Percentiles rank a stretch among this genome's conserved stretches.
phyloP scores from a whole-genome alignment of 2,329 filamentous ascomycete species.

The Fusarium concolor region DNA sequence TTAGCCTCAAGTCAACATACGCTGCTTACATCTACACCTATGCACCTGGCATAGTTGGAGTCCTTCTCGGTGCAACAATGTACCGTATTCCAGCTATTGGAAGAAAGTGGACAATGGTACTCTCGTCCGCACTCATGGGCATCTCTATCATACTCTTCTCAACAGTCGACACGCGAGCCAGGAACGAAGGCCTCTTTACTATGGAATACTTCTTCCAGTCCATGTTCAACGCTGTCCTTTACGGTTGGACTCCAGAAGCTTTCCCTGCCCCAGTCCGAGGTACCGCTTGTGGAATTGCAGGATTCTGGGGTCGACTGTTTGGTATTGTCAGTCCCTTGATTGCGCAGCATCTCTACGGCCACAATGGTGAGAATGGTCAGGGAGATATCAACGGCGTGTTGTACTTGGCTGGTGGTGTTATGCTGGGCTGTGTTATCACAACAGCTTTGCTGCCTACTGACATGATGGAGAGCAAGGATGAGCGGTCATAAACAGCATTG shows the following conservation, averaged over 20 bases:
- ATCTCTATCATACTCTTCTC: conserved; percentile 61
- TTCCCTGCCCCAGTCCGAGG: conserved; percentile 67
- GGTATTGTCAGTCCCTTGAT: conserved; percentile 69
- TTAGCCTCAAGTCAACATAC: conserved; percentile 61
- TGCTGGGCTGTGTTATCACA: conserved; percentile 63
- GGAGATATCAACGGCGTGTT: conserved; percentile 62
- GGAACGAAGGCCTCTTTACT: conserved; percentile 54
- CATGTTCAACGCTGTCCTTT: conserved; percentile 52
- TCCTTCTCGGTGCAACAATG: conserved; percentile 59
- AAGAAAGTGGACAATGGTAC: conserved; percentile 57
- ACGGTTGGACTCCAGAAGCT: conserved; percentile 66
- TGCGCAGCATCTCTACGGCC: conserved; percentile 58
- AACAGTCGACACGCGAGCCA: conserved; percentile 52
- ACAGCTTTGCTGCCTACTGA: conserved; percentile 60
- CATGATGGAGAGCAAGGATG: conserved; percentile 52
- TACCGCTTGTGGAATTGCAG: conserved; percentile 67
- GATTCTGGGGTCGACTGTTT: conserved; percentile 69
- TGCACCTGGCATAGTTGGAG: conserved; percentile 62
- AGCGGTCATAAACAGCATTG: conserved; percentile 23
- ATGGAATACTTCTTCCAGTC: conserved; percentile 60
- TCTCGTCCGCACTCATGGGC: conserved; percentile 59
- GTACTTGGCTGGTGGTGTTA: conserved; percentile 67
- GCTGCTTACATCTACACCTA: conserved; percentile 67
- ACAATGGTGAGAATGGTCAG: conserved; percentile 42
- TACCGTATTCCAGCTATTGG: conserved; percentile 54